Evolutionary conservation across 345 rosid genomes (phyloP).

Genomic region (Moricandia moricandioides): DNA sequence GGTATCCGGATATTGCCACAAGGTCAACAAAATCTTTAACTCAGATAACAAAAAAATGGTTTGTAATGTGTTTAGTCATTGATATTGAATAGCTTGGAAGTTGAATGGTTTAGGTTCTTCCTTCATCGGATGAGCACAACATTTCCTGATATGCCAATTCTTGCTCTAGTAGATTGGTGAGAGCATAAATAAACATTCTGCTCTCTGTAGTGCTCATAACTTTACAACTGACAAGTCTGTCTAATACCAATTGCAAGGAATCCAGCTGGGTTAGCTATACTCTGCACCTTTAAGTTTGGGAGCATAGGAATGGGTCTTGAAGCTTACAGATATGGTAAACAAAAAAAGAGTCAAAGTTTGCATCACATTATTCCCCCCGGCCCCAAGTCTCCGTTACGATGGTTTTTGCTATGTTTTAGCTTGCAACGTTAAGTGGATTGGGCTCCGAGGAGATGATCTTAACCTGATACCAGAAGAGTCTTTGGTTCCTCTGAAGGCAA

Average conservation of each 20-base stretch:
- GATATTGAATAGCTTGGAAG: not conserved
- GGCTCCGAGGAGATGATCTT: constrained; percentile 71
- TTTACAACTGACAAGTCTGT: not conserved
- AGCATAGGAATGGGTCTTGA: constrained; percentile 97
- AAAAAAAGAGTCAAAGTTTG: constrained; percentile 25
- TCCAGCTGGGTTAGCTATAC: constrained; percentile 89
- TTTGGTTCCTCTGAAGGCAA: constrained; percentile 57
- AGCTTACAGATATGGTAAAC: constrained; percentile 88
- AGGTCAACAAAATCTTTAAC: constrained; percentile 46
- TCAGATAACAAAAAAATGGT: not conserved
- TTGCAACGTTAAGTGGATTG: constrained; percentile 91
- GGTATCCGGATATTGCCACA: constrained; percentile 95
- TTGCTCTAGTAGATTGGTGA: constrained; percentile 93
- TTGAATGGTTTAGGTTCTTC: constrained; percentile 52
- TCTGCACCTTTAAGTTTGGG: constrained; percentile 85
- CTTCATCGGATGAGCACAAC: constrained; percentile 68
- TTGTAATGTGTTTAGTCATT: not conserved
- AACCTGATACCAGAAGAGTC: constrained; percentile 72
- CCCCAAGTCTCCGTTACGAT: too few relatives aligned
- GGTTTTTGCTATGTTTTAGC: constrained; percentile 40
- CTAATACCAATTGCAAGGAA: constrained; percentile 48
- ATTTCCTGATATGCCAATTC: constrained; percentile 75
- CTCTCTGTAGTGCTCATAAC: not conserved
- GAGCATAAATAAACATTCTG: not conserved
- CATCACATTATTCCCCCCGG: too few relatives aligned